A percentile compares a stretch with the other conserved stretches of the same genome.
Evolutionary conservation across 805 yeast species (phyloP).

Genomic region (Candida ortonii): DNA sequence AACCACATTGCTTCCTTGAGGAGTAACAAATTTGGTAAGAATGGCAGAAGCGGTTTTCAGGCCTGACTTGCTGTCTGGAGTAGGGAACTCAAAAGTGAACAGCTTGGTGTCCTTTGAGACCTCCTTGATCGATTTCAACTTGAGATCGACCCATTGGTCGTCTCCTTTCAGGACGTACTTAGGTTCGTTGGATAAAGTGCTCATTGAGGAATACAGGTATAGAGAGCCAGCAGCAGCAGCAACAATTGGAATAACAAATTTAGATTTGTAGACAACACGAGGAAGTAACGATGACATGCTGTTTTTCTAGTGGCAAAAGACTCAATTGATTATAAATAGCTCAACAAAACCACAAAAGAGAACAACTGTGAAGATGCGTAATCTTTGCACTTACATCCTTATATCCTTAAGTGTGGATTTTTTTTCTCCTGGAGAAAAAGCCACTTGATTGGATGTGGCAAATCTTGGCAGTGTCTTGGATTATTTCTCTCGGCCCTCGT

Average conservation of each 20-base stretch:
- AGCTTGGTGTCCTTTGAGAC: slow-evolving; percentile 64
- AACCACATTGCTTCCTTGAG: slow-evolving; percentile 81
- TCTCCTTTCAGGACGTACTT: slow-evolving; percentile 57
- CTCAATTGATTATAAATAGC: background rate
- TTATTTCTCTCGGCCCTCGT: too few relatives aligned
- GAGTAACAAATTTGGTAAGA: slow-evolving; percentile 75
- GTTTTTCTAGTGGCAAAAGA: background rate
- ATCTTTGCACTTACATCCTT: too few relatives aligned
- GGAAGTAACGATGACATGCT: slow-evolving; percentile 14
- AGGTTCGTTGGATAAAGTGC: slow-evolving; percentile 27
- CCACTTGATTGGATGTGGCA: too few relatives aligned
- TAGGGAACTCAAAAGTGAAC: slow-evolving; percentile 67
- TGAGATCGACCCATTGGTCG: slow-evolving; percentile 70
- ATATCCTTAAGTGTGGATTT: too few relatives aligned
- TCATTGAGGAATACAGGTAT: slow-evolving; percentile 34
- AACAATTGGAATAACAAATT: slow-evolving; percentile 22
- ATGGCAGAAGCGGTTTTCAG: slow-evolving; percentile 75
- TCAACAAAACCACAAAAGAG: too few relatives aligned
- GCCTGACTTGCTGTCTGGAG: slow-evolving; percentile 68
- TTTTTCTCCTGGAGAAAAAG: too few relatives aligned
- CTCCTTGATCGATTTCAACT: slow-evolving; percentile 44
- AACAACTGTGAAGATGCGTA: too few relatives aligned
- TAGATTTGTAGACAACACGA: slow-evolving; percentile 12
- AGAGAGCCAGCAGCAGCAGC: slow-evolving; percentile 47
- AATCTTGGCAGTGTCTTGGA: too few relatives aligned